These are phyloP conservation scores for Cryptococcus sp. DNA, from an alignment of 1,284 basidiomycete genomes.

Conservation along the genomic window DNA sequence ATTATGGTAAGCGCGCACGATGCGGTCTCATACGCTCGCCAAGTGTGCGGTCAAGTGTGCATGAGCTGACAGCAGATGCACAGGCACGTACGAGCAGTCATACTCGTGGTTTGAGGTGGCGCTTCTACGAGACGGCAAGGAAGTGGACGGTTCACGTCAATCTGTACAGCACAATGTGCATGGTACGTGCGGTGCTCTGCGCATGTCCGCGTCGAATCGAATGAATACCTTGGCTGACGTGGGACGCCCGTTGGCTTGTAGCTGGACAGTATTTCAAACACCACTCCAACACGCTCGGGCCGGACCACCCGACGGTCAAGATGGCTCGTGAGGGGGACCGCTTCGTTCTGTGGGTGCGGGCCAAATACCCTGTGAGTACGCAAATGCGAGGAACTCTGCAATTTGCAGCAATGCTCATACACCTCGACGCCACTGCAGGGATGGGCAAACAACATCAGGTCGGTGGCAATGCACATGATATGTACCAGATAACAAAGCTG, in stretches of 20 bases:
- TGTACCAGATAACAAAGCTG: not conserved
- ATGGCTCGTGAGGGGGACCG: constrained; percentile 33
- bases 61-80: not conserved
- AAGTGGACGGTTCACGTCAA: constrained; percentile 30
- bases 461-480: constrained; percentile 1
- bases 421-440: constrained; percentile 17
- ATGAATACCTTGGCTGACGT: not conserved
- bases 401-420: not conserved
- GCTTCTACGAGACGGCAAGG: constrained; percentile 32
- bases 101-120: constrained; percentile 45
- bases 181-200: constrained; percentile 19
- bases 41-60: no score
- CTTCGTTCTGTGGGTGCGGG: constrained; percentile 40
- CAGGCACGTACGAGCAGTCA: constrained; percentile 37
- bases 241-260: not conserved
- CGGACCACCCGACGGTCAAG: constrained; percentile 24
- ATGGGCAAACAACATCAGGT: constrained; percentile 36
- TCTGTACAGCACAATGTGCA: constrained; percentile 40
- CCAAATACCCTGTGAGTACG: constrained; percentile 36
- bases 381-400: no score
- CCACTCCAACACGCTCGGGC: constrained; percentile 25
- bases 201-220: not conserved
- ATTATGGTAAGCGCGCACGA: constrained; percentile 30
- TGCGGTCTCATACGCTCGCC: not conserved
- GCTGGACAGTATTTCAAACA: constrained; percentile 43